phyloP scores from a whole-genome alignment of 148 eudicot species.

The Silene latifolia region DNA sequence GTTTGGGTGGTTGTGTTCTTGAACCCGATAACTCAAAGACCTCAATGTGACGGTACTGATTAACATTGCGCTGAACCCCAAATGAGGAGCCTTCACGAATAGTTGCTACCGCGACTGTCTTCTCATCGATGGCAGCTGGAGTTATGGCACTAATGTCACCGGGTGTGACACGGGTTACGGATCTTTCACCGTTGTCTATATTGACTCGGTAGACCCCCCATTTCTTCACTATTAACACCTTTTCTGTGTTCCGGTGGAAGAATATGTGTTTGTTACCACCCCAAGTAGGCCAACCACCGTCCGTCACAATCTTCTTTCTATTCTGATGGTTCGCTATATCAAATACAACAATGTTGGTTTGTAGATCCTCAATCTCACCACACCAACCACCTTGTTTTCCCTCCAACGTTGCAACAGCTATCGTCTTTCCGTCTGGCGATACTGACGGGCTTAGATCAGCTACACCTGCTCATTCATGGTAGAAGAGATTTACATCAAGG shows the following conservation, averaged over 20 bases:
- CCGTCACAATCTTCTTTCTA: neutral
- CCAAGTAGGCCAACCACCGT: conserved; percentile 7
- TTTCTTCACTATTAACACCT: neutral
- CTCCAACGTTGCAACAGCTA: conserved; percentile 7
- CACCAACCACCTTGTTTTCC: conserved; percentile 10
- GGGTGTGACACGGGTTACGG: neutral
- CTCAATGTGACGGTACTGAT: conserved; percentile 11
- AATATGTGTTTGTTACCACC: neutral
- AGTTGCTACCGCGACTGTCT: neutral
- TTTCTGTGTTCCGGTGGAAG: conserved; percentile 4
- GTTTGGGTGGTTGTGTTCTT: neutral
- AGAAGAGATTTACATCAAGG: too few relatives aligned
- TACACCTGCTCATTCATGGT: too few relatives aligned
- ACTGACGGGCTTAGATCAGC: conserved; percentile 7
- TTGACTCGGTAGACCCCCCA: neutral
- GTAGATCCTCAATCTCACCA: conserved; percentile 10
- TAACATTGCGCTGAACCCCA: neutral
- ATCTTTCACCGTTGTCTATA: neutral
- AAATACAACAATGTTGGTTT: conserved; percentile 1
- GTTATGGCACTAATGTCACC: neutral
- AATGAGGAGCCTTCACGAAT: neutral
- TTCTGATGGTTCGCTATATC: neutral
- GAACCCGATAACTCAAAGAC: neutral
- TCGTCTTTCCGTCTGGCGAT: too few relatives aligned
- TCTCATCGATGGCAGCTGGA: conserved; percentile 5